Evolutionary conservation across 1,284 basidiomycete species (phyloP).

Genomic region (Singerocomus rubriflavus): DNA sequence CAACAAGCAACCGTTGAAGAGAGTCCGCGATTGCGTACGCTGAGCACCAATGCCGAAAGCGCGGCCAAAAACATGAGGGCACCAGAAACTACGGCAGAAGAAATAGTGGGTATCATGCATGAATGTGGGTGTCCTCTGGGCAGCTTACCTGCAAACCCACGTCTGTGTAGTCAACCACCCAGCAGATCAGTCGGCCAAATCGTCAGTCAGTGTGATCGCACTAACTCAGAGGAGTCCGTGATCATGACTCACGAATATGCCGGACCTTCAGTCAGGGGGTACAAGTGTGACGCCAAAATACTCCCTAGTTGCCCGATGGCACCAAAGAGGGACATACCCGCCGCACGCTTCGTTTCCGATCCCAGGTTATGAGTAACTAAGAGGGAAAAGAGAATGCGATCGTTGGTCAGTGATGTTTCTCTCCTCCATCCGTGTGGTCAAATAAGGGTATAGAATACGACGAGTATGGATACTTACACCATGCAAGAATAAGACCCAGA

Average conservation of each 20-base stretch:
- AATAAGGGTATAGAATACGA: not conserved
- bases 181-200: not conserved
- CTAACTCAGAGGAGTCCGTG: too few relatives aligned
- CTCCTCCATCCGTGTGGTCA: not conserved
- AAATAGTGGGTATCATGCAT: not conserved
- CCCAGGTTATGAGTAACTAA: constrained; percentile 71
- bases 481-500: constrained; percentile 65
- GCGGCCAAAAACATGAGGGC: constrained; percentile 59
- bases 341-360: constrained; percentile 73
- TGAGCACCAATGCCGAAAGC: constrained; percentile 49
- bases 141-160: constrained; percentile 26
- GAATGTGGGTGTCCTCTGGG: not conserved
- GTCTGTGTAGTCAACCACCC: constrained; percentile 12
- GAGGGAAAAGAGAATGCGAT: not conserved
- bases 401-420: not conserved
- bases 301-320: constrained; percentile 74
- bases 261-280: constrained; percentile 61
- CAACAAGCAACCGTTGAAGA: not conserved
- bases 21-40: constrained; percentile 37
- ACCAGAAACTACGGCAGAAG: constrained; percentile 14
- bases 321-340: constrained; percentile 73
- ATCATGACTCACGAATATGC: constrained; percentile 49
- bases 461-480: constrained; percentile 51
- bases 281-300: constrained; percentile 69
- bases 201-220: constrained; percentile 2